Base-by-base conservation (phyloP, 208 protist species). In the Sergeia podlipaevii region DNA sequence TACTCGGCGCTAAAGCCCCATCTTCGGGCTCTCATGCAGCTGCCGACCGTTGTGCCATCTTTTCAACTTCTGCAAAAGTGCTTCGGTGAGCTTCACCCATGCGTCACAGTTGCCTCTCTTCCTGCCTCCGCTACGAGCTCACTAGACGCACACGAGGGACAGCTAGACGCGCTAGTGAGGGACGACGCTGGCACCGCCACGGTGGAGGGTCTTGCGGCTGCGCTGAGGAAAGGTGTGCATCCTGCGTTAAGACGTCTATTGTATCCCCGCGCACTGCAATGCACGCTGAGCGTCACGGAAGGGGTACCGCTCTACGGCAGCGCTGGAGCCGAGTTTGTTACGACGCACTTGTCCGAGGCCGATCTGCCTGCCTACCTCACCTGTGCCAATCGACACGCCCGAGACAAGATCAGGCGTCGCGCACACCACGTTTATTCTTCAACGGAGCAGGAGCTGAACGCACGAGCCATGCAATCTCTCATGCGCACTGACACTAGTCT, bases 201-300 rank as follows among this genome's bases (percentile, higher is more conserved):
- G 10, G 59, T 67, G 23, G 69, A 69, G 46, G 44, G 41, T 24
- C 29, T 91, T 43, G 55, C 71, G 1, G 54, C 36, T 3, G 39
- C 83, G 11, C 66, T 95, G 30, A 74, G 70, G 8, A 61, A 69
- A 28, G 63, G 65, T 18, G 73, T 87, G 28, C 80, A 82, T 66
- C 84, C 81, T 8, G 80, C 82, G 0, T 34, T 95, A 27, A 78
- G 88, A 11, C 81, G 88, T 11, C 65, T 95, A 5, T 47, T 89
- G 36, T 95, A 95, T 58, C 78, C 88, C 10, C 66, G 80, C n/a
- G 82, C 80, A 23, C 62, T 95, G 51, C 77, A 83, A 48, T 27
- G 89, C 18, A 53, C 63, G 23, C 53, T 95, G 43, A 17, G 42
- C 8, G 87, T 87, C 8, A 86, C 72, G 7, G 80, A 88, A 37